phyloP scores from a whole-genome alignment of 441 rosid species.

The Biscutella laevigata region DNA sequence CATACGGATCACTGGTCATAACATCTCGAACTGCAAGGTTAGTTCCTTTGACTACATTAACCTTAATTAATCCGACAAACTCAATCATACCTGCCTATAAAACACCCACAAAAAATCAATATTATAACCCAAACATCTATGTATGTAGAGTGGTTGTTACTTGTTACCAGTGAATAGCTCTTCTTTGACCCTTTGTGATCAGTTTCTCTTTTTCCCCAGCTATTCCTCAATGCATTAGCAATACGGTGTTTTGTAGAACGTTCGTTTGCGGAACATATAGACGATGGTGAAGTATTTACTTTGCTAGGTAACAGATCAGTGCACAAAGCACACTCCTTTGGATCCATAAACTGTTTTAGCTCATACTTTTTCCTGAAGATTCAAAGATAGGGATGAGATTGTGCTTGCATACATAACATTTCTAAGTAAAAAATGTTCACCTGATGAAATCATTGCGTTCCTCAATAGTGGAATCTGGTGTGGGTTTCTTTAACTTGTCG shows the following conservation, averaged over 20 bases:
- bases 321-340: constrained; percentile 32
- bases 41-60: constrained; percentile 89
- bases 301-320: constrained; percentile 30
- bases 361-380: constrained; percentile 76
- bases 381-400: constrained; percentile 1
- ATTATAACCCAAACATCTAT: constrained; percentile 11
- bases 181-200: constrained; percentile 59
- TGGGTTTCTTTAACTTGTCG: constrained; percentile 56
- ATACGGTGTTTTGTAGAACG: constrained; percentile 48
- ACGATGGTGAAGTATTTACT: constrained; percentile 23
- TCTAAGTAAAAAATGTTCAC: constrained; percentile 27
- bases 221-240: constrained; percentile 70
- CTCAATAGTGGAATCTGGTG: constrained; percentile 59
- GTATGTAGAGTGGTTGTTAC: constrained; percentile 31
- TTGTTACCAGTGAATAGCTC: constrained; percentile 49
- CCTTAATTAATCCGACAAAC: constrained; percentile 87
- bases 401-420: not conserved
- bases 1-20: constrained; percentile 87
- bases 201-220: constrained; percentile 77
- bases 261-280: constrained; percentile 26
- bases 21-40: constrained; percentile 86
- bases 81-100: constrained; percentile 95
- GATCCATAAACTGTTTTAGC: constrained; percentile 45
- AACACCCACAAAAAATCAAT: constrained; percentile 22
- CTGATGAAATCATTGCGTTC: constrained; percentile 77